Evolutionary conservation across 805 yeast species (phyloP), one percentile per base, ranked within the genome.

Genomic region (Myxozyma mucilagina): DNA sequence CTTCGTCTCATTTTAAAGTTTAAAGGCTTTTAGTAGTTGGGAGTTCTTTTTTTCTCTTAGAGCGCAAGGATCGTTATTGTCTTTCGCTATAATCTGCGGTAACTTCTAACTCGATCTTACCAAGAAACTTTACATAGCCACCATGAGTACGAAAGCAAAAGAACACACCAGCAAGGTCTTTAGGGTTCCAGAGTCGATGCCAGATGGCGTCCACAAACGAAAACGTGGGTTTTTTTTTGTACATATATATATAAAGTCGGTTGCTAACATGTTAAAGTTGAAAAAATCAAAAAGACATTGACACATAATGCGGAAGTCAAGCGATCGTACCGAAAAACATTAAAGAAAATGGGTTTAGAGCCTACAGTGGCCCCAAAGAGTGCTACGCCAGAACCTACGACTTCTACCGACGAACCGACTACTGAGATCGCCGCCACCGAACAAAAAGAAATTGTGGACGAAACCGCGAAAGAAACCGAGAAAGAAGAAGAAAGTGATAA

Each of bases 181-280:
- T 43, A 48, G 39, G 29, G 57, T 62, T 9, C 66, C 63, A 1
- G 56, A 44, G 38, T 48, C 66, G 8, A 55, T 62, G 61, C 66
- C 66, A 3, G 66, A 62, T 39, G 63, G 66, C 43, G 61, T 62
- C 16, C 66, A 62, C 51, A 54, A 44, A 49, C 63, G 66, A 13
- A 62, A 62, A 54, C 58, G 66, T 62, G 47, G 43, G 65, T 36
- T 13, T 14, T 14, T 7, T n/a, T 36, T 10, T 14, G 18, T 48
- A n/a, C 20, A 35, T n/a, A 44, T 16, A 10, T 32, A 10, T 10
- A 24, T 20, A 8, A 31, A n/a, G 16, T 20, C 38, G 3, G n/a
- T 32, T 41, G 36, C 4, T 18, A 34, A 32, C 35, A 14, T 14
- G n/a, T 3, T 45, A 11, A 42, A 63, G 66, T 63, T 13, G 62